Evolutionary conservation across 805 yeast species (phyloP).

Genomic region (Monosporozyma solicola): DNA sequence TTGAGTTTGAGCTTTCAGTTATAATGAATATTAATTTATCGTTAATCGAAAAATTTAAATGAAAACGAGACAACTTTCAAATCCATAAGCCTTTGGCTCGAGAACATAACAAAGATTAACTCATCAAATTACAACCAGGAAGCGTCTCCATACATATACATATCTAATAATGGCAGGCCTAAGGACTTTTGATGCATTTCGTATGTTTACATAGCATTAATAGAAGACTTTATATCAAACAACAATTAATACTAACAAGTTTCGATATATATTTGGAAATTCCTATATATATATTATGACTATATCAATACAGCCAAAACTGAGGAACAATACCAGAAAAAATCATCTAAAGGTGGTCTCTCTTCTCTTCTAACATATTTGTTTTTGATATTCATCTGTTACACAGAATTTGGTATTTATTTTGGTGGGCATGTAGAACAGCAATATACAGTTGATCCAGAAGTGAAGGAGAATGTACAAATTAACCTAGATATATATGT

Average conservation of each 20-base stretch:
- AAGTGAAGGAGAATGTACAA: slow-evolving; percentile 46
- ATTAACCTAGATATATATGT: slow-evolving; percentile 75
- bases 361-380: slow-evolving; percentile 59
- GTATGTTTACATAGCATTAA: slow-evolving; percentile 31
- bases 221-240: not conserved
- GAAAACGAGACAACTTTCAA: not conserved
- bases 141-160: not conserved
- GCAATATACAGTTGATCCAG: slow-evolving; percentile 65
- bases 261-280: not conserved
- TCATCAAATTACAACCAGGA: not conserved
- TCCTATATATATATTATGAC: not conserved
- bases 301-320: slow-evolving; percentile 39
- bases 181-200: slow-evolving; percentile 63
- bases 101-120: not conserved
- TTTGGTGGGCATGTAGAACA: slow-evolving; percentile 76
- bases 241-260: slow-evolving; percentile 1
- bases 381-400: slow-evolving; percentile 56
- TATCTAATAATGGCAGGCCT: slow-evolving; percentile 29
- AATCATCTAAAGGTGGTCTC: slow-evolving; percentile 69
- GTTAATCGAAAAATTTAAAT: not conserved
- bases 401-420: slow-evolving; percentile 79
- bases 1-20: not conserved
- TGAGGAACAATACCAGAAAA: slow-evolving; percentile 57
- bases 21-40: not conserved
- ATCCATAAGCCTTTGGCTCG: not conserved